Percentiles rank a stretch among this genome's conserved stretches.
These are phyloP conservation scores for Aegilops sharonensis DNA, from an alignment of 176 grass and related monocot species.

Conservation along the genomic window DNA sequence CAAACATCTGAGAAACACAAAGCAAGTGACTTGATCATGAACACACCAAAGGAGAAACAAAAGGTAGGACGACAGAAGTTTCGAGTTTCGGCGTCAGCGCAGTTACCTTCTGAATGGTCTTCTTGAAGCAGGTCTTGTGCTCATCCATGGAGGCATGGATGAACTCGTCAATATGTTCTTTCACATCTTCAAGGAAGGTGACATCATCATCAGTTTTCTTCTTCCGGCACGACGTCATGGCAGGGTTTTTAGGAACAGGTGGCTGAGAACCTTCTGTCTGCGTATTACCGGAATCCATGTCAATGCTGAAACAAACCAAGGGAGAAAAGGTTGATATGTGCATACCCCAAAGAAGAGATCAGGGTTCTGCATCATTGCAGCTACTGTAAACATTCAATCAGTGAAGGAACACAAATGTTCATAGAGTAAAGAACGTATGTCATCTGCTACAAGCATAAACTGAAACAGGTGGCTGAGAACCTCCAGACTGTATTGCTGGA, in stretches of 20 bases:
- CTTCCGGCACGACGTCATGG: constrained; percentile 77
- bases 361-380: not conserved
- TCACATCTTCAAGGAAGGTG: constrained; percentile 76
- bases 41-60: not conserved
- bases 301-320: constrained; percentile 8
- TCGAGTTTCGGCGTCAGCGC: not conserved
- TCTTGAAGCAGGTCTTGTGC: constrained; percentile 92
- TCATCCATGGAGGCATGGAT: constrained; percentile 93
- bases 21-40: not conserved
- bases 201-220: constrained; percentile 74
- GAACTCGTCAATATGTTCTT: constrained; percentile 89
- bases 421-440: not conserved
- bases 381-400: not conserved
- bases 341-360: not conserved
- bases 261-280: constrained; percentile 36
- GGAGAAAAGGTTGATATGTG: not conserved
- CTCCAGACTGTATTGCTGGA: constrained; percentile 42
- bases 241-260: constrained; percentile 38
- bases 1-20: constrained; percentile 70
- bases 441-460: not conserved
- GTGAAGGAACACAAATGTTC: not conserved
- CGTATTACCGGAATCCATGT: constrained; percentile 60
- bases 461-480: constrained; percentile 4
- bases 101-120: constrained; percentile 82
- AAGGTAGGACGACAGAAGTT: not conserved